Evolutionary conservation across 2,329 filamentous ascomycete species (phyloP).

Genomic region (Colletotrichum endophyticum): DNA sequence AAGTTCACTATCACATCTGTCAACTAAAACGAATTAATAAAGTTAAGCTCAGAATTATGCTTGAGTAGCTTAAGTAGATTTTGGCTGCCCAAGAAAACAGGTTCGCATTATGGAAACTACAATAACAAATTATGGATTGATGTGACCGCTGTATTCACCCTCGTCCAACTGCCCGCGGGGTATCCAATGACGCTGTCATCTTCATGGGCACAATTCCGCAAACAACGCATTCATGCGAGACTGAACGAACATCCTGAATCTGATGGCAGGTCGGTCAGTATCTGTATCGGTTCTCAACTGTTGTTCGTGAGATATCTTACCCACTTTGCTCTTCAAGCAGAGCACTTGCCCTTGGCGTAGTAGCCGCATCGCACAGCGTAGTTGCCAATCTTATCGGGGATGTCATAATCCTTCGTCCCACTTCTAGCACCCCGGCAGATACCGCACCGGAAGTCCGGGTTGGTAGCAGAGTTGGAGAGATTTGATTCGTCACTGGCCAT

Average conservation of each 20-base stretch:
- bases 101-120: neutral
- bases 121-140: neutral
- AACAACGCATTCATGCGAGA: neutral
- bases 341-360: neutral
- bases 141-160: neutral
- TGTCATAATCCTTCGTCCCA: neutral
- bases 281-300: neutral
- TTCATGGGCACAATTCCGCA: neutral
- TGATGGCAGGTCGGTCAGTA: neutral
- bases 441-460: neutral
- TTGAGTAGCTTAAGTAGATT: neutral
- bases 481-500: neutral
- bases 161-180: neutral
- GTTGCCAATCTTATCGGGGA: neutral
- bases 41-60: neutral
- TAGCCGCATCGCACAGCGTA: neutral
- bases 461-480: neutral
- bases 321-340: neutral
- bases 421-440: neutral
- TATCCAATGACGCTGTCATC: neutral
- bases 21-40: neutral
- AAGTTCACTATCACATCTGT: neutral
- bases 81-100: neutral
- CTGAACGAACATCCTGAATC: neutral
- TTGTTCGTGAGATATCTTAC: neutral